Evolutionary conservation across 2,329 filamentous ascomycete species (phyloP), one percentile per base, ranked within the genome.

Genomic region (Diaporthe batatas): DNA sequence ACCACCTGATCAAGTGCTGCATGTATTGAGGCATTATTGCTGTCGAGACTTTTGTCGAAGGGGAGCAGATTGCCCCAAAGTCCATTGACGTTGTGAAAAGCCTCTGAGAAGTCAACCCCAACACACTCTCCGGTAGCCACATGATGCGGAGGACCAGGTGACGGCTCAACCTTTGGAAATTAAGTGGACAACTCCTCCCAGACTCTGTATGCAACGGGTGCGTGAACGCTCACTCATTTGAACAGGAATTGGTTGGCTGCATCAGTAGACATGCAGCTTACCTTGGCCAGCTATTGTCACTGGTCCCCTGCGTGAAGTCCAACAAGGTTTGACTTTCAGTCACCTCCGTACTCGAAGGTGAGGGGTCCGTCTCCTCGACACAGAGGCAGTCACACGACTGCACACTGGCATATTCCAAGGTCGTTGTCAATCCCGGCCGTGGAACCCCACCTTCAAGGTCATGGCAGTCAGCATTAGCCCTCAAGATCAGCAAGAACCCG

Each of bases 1-100:
- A 58, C 70, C 70, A 74, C 25, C 65, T 36, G 34, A 73, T 71
- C 2, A 72, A 32, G 36, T 74, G 70, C 73, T 74, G 70, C 36
- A 68, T 34, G 53, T 70, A 73, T 39, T 44, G 71, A 25, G 70
- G 58, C 54, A 68, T 68, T 23, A n/a, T 54, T 49, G 42, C 47
- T 47, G 67, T 49, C 42, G 55, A 53, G 54, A 70, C 70, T 23
- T 74, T 71, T 25, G 54, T 21, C 3, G 58, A 18, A 21, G n/a
- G 25, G 34, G 54, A 25, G 23, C 42, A 32, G 10, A 67, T 3
- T 32, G 55, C n/a, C 23, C 32, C n/a, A 12, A 58, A 23, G 47
- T 42, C 6, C 36, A 49, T 54, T 18, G 70, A 44, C 47, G 44
- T 54, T 44, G 7, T 44, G 25, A 5, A 32, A 65, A 21, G 32